These are phyloP conservation scores for Truncatella angustata DNA, from an alignment of 2,329 filamentous ascomycete species.

Conservation along the genomic window DNA sequence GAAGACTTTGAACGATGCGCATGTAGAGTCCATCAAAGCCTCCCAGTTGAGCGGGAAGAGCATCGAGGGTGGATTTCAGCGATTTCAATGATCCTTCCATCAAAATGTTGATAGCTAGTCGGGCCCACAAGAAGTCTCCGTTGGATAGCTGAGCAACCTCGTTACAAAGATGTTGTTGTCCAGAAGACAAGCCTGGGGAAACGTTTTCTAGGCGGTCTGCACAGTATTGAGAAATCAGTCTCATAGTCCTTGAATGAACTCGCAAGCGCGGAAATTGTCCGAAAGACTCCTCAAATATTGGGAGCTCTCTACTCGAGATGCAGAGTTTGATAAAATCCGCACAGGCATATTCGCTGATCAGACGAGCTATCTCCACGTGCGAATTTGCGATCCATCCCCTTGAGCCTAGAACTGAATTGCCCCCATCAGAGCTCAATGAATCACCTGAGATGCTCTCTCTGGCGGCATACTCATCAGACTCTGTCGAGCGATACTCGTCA, in stretches of 20 bases:
- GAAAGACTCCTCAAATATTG: conserved; percentile 7
- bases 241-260: conserved; percentile 3
- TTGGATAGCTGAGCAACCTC: conserved; percentile 4
- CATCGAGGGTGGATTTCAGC: conserved; percentile 25
- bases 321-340: not conserved
- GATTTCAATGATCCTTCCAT: conserved; percentile 20
- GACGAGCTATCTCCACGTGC: not conserved
- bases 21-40: conserved; percentile 31
- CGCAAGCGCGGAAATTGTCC: not conserved
- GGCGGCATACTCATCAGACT: not conserved
- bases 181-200: conserved; percentile 1
- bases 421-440: not conserved
- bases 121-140: conserved; percentile 10
- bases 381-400: not conserved
- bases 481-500: conserved; percentile 1
- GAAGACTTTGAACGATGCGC: conserved; percentile 29
- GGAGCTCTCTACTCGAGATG: conserved; percentile 9
- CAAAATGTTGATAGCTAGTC: conserved; percentile 1
- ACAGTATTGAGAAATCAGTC: conserved; percentile 8
- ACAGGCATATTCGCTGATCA: not conserved
- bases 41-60: conserved; percentile 27
- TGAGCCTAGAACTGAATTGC: not conserved
- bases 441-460: not conserved
- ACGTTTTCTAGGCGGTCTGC: conserved; percentile 3
- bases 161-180: conserved; percentile 4